Base-by-base conservation (phyloP, 2,329 filamentous ascomycete species). In the Penicillium polonicum region DNA sequence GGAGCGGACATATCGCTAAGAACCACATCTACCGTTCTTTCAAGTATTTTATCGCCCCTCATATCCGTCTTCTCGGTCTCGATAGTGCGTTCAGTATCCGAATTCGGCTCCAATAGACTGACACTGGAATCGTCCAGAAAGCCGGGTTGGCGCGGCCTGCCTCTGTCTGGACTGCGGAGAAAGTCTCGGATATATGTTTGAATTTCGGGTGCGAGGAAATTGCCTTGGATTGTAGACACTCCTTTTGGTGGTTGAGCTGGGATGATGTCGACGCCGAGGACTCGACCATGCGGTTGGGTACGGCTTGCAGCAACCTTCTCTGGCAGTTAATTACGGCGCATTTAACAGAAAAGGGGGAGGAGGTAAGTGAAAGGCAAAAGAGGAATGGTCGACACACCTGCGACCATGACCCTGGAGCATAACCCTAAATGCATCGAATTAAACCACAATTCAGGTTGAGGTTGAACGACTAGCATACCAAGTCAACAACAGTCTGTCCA, bases 1-100 rank as follows among this genome's bases (percentile, higher is more conserved):
- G 94, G 92, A 83, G 83, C 93, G 85, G 88, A 99, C 94, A 99
- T 99, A 84, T 99, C 94, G 86, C 91, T 96, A 73, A 99, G 81
- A 73, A 99, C 91, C 72, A 99, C 85, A 78, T 97, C 91, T 64
- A 97, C 92, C 70, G 85, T 85, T 70, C 83, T 82, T 61, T 82
- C 82, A 53, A 59, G 31, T 38, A 52, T 55, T 17, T 46, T 48
- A 44, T 60, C 45, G n/a, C 15, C 33, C 23, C 23, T 9, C 19
- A 15, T 42, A 23, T 43, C 27, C 8, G 13, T 31, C 21, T 45
- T 44, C 33, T 33, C 33, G 21, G 27, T 5, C 35, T 42, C 35
- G 12, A 6, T 8, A 8, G 48, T 31, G 54, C 35, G 17, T 25
- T 46, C 42, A 5, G 27, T 25, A 42, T 57, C 33, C 19, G 35